phyloP scores from a whole-genome alignment of 441 rosid species.

The Francoa sonchifolia region DNA sequence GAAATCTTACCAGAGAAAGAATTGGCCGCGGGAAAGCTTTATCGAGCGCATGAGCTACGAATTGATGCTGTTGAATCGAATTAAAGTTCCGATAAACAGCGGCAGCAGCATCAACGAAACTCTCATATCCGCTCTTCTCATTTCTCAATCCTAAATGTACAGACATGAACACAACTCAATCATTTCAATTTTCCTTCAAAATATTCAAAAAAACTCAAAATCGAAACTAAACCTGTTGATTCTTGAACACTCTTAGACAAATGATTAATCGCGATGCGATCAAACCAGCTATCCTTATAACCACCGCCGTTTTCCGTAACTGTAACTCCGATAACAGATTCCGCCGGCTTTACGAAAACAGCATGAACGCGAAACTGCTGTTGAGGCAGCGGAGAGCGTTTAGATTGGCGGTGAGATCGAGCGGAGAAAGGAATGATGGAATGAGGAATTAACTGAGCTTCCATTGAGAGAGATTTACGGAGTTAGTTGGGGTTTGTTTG shows the following conservation, averaged over 20 bases:
- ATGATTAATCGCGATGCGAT: constrained; percentile 44
- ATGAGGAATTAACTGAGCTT: no score
- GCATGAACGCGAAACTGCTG: no score
- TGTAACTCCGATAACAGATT: no score
- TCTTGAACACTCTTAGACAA: constrained; percentile 49
- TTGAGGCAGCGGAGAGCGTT: no score
- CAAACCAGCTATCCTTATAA: constrained; percentile 48
- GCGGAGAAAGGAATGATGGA: no score
- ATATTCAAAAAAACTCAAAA: not conserved
- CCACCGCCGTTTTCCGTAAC: constrained; percentile 15
- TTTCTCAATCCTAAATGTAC: constrained; percentile 48
- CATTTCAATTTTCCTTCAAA: not conserved
- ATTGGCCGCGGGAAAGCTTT: constrained; percentile 48
- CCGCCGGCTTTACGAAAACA: no score
- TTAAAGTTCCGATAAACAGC: constrained; percentile 36
- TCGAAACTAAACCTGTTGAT: constrained; percentile 59
- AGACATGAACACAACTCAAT: not conserved
- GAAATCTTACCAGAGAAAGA: constrained; percentile 46
- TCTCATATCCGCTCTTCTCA: constrained; percentile 41
- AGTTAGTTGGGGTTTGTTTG: no score
- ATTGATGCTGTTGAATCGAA: constrained; percentile 39
- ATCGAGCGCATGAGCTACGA: constrained; percentile 50
- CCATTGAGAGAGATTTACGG: no score
- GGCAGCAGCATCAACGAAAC: constrained; percentile 59
- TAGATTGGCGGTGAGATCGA: no score